Conservation (phyloP, 2,329 filamentous ascomycete genomes). For the Cytospora piceae region DNA sequence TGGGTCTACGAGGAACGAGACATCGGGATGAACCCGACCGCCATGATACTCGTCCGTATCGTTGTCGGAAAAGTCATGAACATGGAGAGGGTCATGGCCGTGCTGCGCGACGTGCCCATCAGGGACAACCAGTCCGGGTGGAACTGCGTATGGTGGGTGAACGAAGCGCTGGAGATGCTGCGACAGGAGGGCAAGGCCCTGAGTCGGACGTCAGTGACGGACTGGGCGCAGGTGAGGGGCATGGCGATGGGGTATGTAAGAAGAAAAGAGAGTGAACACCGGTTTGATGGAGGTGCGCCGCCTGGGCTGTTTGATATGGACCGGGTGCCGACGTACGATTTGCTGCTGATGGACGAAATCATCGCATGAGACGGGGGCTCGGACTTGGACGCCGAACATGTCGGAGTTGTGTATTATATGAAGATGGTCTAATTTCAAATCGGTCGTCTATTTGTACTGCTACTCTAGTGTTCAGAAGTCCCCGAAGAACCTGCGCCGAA, state of each 20-base stretch:
- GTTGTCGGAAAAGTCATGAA: constrained; percentile 1
- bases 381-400: neutral
- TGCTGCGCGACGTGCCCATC: constrained; percentile 5
- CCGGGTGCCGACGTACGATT: constrained; percentile 11
- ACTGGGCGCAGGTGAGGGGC: neutral
- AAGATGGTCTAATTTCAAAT: neutral
- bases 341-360: neutral
- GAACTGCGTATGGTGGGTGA: constrained; percentile 19
- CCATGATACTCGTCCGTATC: constrained; percentile 26
- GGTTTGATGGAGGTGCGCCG: constrained; percentile 11
- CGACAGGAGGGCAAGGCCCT: constrained; percentile 1
- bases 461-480: neutral
- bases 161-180: constrained; percentile 7
- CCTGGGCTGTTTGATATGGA: constrained; percentile 13
- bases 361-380: constrained; percentile 12
- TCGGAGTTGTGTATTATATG: neutral
- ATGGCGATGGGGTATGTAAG: constrained; percentile 2
- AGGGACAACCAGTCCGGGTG: constrained; percentile 3
- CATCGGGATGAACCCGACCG: constrained; percentile 22
- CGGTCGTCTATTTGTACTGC: neutral
- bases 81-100: neutral
- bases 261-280: constrained; percentile 14
- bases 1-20: constrained; percentile 17
- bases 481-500: constrained; percentile 11
- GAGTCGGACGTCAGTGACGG: neutral